These are phyloP conservation scores for Sanghuangporus sanghuang DNA, from an alignment of 1,284 basidiomycete species.

Conservation along the genomic window DNA sequence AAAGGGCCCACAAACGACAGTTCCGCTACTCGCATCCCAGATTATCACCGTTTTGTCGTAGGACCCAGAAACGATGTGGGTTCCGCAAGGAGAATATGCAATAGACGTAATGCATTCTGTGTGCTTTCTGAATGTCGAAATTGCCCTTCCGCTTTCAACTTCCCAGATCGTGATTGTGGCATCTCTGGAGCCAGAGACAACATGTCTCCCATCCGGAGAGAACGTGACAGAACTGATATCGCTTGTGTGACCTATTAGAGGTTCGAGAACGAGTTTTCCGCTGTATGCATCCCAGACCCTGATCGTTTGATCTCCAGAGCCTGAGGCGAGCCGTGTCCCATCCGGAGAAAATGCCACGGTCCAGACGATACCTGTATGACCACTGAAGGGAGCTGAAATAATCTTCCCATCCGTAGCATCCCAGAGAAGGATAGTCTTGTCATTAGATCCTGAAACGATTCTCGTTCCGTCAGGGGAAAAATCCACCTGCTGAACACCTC, in stretches of 20 bases:
- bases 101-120: background rate
- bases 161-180: background rate
- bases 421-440: constrained; percentile 11
- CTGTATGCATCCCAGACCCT: background rate
- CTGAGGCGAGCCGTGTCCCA: background rate
- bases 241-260: background rate
- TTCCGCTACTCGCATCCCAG: background rate
- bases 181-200: background rate
- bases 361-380: background rate
- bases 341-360: background rate
- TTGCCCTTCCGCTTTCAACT: background rate
- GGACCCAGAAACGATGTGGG: constrained; percentile 1
- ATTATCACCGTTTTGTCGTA: background rate
- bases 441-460: constrained; percentile 8
- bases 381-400: background rate
- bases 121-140: background rate
- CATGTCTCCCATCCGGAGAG: background rate
- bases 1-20: background rate
- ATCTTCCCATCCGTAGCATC: background rate
- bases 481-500: background rate
- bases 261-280: background rate
- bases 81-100: background rate
- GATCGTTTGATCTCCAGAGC: background rate
- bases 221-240: background rate
- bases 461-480: constrained; percentile 9